Evolutionary conservation across 768 basidiomycete species (phyloP).

Genomic region (Hericium coralloides): DNA sequence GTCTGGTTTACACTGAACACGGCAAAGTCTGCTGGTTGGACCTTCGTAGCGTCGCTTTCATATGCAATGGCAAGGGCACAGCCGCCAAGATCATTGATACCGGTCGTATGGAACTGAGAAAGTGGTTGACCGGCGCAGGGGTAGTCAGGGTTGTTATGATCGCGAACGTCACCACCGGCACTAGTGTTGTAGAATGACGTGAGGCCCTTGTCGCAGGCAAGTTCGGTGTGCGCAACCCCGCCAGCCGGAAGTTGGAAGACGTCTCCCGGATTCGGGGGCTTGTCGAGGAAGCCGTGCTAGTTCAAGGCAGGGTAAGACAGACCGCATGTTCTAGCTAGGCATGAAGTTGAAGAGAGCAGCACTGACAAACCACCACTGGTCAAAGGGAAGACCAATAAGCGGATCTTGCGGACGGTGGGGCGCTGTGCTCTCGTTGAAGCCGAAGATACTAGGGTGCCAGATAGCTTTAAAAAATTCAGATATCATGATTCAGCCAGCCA

Average conservation of each 20-base stretch:
- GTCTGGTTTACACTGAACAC: conserved; percentile 35
- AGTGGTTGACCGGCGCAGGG: conserved; percentile 17
- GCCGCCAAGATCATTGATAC: conserved; percentile 24
- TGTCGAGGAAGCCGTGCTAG: conserved; percentile 22
- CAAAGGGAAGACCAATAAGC: conserved; percentile 21
- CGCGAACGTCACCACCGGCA: conserved; percentile 18
- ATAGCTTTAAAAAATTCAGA: conserved; percentile 9
- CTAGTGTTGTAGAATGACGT: conserved; percentile 18
- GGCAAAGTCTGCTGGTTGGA: conserved; percentile 33
- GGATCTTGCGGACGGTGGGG: conserved; percentile 31
- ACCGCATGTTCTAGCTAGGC: too few species aligned
- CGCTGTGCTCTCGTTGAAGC: conserved; percentile 28
- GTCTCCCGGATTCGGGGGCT: conserved; percentile 24
- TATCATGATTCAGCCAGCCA: not conserved
- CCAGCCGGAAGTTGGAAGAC: conserved; percentile 26
- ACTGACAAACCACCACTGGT: conserved; percentile 29
- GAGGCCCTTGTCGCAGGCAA: conserved; percentile 25
- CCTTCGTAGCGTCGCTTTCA: conserved; percentile 24
- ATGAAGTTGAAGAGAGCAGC: not conserved
- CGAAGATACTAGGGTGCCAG: conserved; percentile 28
- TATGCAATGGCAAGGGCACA: conserved; percentile 38
- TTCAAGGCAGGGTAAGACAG: not conserved
- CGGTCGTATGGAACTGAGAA: conserved; percentile 22
- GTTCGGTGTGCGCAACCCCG: conserved; percentile 10
- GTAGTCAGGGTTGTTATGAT: conserved; percentile 11